phyloP scores from a whole-genome alignment of 495 filamentous ascomycete species.

The Penicillium ochrochloron region DNA sequence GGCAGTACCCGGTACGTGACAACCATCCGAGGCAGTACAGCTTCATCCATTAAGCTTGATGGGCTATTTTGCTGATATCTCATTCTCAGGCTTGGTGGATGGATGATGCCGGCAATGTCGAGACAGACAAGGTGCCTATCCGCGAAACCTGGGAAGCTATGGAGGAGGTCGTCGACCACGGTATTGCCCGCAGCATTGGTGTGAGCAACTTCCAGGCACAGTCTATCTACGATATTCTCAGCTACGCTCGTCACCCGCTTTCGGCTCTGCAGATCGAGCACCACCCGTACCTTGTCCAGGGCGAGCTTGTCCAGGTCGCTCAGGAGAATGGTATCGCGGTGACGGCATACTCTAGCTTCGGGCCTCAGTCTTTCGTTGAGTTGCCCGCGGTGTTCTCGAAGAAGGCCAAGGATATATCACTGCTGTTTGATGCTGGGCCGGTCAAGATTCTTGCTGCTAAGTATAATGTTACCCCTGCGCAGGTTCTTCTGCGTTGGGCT shows the following conservation, averaged over 20 bases:
- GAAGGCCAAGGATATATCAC: conserved; percentile 65
- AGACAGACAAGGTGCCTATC: conserved; percentile 67
- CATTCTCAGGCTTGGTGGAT: conserved; percentile 70
- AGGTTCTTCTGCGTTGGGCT: conserved; percentile 85
- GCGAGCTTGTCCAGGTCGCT: conserved; percentile 69
- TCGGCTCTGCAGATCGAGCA: conserved; percentile 91
- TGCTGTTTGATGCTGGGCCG: conserved; percentile 67
- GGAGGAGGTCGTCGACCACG: conserved; percentile 71
- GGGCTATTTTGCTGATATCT: not conserved
- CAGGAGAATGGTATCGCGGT: conserved; percentile 73
- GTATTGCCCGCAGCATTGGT: conserved; percentile 76
- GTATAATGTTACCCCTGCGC: conserved; percentile 73
- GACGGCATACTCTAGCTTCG: conserved; percentile 89
- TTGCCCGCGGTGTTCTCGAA: conserved; percentile 60
- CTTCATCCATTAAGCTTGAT: too few relatives aligned
- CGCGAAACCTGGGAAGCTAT: conserved; percentile 84
- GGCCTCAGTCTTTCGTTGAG: conserved; percentile 78
- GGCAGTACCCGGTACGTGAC: conserved; percentile 42
- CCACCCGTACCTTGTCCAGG: conserved; percentile 88
- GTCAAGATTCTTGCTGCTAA: conserved; percentile 68
- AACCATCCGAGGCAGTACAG: not conserved
- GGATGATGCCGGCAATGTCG: conserved; percentile 60
- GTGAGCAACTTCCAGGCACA: conserved; percentile 84
- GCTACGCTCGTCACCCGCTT: conserved; percentile 75
- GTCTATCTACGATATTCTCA: conserved; percentile 78